Conservation (phyloP, 1,284 basidiomycete genomes). For the Ceratobasidium sp. region DNA sequence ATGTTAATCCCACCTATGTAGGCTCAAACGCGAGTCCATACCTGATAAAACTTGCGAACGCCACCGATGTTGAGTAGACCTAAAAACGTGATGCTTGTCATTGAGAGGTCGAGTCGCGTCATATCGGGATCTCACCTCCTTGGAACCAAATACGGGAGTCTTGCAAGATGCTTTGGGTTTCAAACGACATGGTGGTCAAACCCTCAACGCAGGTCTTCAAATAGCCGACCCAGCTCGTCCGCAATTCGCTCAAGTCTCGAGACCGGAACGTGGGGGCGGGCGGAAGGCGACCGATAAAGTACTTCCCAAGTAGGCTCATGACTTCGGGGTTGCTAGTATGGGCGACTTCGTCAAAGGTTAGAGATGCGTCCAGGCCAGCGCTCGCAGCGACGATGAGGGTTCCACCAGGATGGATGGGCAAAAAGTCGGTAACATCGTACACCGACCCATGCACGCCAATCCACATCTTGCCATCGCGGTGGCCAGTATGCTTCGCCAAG, state of each 20-base stretch:
- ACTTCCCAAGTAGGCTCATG: constrained; percentile 44
- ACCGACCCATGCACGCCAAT: constrained; percentile 45
- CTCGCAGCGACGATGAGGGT: constrained; percentile 44
- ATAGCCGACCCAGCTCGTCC: constrained; percentile 41
- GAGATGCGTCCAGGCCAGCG: constrained; percentile 39
- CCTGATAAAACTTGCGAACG: constrained; percentile 43
- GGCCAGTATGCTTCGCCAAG: constrained; percentile 33
- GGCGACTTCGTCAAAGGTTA: constrained; percentile 43
- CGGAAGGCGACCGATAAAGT: constrained; percentile 43
- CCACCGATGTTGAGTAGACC: constrained; percentile 37
- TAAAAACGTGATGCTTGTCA: background rate
- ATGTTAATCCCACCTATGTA: background rate
- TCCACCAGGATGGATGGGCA: constrained; percentile 44
- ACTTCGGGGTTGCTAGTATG: constrained; percentile 45
- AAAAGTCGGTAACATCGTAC: constrained; percentile 43
- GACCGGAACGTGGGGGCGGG: constrained; percentile 35
- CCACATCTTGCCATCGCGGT: constrained; percentile 44
- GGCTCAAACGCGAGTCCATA: background rate
- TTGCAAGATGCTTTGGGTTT: constrained; percentile 31
- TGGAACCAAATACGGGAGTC: constrained; percentile 44
- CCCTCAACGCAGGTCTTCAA: constrained; percentile 34
- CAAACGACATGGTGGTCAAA: constrained; percentile 42
- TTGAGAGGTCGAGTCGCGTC: background rate
- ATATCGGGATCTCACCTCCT: constrained; percentile 2
- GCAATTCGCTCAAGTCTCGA: constrained; percentile 29